A percentile compares a stretch with the other conserved stretches of the same genome.
phyloP scores from a whole-genome alignment of 179 eudicot species.

The Beta corolliflora region DNA sequence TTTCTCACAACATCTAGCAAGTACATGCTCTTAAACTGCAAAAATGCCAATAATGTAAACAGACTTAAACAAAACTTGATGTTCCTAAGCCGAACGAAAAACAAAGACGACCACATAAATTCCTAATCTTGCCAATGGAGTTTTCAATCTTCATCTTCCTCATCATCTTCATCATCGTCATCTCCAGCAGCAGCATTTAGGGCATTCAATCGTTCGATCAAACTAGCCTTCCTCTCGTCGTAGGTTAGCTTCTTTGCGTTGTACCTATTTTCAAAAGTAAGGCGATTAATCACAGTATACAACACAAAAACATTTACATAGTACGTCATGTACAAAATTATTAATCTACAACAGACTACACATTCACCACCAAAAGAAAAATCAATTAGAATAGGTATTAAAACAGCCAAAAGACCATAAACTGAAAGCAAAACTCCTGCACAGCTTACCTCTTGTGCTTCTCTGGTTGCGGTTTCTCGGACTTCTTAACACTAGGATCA shows the following conservation, averaged over 20 bases:
- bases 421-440: no score
- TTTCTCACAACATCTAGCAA: conserved; percentile 20
- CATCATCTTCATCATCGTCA: conserved; percentile 34
- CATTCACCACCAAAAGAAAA: neutral
- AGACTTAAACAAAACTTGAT: conserved; percentile 20
- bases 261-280: conserved; percentile 15
- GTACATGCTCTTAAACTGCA: conserved; percentile 23
- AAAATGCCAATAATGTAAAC: conserved; percentile 25
- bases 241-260: conserved; percentile 40
- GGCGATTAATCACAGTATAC: no score
- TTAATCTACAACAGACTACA: neutral
- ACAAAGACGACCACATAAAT: conserved; percentile 17
- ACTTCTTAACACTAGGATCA: conserved; percentile 46
- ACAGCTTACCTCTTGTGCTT: conserved; percentile 41
- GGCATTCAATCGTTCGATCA: conserved; percentile 31
- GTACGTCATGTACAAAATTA: no score
- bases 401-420: no score
- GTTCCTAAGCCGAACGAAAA: conserved; percentile 17
- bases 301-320: neutral
- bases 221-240: conserved; percentile 38
- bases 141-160: conserved; percentile 35
- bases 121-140: conserved; percentile 5
- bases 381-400: no score
- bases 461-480: conserved; percentile 38
- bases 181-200: conserved; percentile 31